Conservation (phyloP, 1,284 basidiomycete genomes). For the Puccinia hordei region DNA sequence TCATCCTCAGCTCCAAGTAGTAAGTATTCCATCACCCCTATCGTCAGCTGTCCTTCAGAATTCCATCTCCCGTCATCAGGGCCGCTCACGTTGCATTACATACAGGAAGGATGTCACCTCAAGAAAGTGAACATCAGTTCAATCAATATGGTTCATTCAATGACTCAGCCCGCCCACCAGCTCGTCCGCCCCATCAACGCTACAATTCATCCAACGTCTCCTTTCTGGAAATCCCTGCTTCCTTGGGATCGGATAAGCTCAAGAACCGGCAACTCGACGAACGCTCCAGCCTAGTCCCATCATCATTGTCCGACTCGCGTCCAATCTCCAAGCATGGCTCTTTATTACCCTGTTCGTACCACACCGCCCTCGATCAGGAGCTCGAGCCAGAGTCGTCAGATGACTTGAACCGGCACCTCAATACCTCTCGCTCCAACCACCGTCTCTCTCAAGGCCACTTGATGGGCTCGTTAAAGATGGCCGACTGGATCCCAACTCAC, state of each 20-base stretch:
- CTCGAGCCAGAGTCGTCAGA: neutral
- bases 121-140: neutral
- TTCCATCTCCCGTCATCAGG: neutral
- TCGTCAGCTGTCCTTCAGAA: neutral
- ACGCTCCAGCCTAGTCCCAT: constrained; percentile 1
- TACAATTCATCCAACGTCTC: constrained; percentile 12
- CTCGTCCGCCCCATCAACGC: neutral
- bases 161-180: neutral
- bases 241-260: neutral
- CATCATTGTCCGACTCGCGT: neutral
- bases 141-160: neutral
- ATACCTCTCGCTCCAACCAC: constrained; percentile 4
- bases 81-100: neutral
- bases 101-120: neutral
- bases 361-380: neutral
- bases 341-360: neutral
- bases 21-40: too few species aligned
- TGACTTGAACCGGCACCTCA: constrained; percentile 29
- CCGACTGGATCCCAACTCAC: constrained; percentile 16
- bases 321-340: neutral
- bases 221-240: constrained; percentile 11
- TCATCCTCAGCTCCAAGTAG: neutral
- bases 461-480: constrained; percentile 16
- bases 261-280: constrained; percentile 2
- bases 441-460: constrained; percentile 30